Conservation (phyloP, 495 filamentous ascomycete species). For the Podospora pseudocomata region DNA sequence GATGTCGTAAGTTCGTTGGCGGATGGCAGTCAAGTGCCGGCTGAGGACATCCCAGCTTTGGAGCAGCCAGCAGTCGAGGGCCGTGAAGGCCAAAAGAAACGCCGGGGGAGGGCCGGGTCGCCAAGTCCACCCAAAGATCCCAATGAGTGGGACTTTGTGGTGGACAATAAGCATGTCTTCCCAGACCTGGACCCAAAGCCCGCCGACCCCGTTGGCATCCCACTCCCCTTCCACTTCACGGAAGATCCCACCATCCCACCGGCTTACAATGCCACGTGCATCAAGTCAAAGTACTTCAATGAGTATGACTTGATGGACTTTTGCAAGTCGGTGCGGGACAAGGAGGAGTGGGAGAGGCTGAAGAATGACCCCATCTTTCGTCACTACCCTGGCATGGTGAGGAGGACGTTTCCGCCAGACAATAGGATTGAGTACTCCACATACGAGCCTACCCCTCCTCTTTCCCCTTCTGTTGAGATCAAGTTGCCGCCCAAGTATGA, state of each 20-base stretch:
- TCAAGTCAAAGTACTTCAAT: conserved; percentile 48
- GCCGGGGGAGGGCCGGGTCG: conserved; percentile 10
- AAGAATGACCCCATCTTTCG: conserved; percentile 49
- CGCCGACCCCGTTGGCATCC: conserved; percentile 43
- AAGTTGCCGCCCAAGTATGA: conserved; percentile 27
- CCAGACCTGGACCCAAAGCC: conserved; percentile 31
- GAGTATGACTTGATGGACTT: conserved; percentile 46
- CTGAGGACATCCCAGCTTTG: background rate
- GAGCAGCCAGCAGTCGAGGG: background rate
- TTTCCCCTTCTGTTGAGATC: conserved; percentile 23
- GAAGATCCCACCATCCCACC: conserved; percentile 44
- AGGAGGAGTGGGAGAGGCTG: conserved; percentile 40
- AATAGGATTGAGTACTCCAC: conserved; percentile 24
- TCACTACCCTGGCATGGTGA: conserved; percentile 30
- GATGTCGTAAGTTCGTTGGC: background rate
- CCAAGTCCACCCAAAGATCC: background rate
- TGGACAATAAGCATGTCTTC: conserved; percentile 43
- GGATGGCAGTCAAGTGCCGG: background rate
- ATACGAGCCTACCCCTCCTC: conserved; percentile 24
- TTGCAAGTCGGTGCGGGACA: conserved; percentile 38
- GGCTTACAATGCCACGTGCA: conserved; percentile 40
- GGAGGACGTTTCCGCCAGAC: conserved; percentile 20
- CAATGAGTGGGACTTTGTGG: conserved; percentile 33
- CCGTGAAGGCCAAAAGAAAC: conserved; percentile 5
- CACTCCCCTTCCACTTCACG: conserved; percentile 38